Conservation (phyloP, 805 yeast genomes). For the Zygosaccharomyces bailii region DNA sequence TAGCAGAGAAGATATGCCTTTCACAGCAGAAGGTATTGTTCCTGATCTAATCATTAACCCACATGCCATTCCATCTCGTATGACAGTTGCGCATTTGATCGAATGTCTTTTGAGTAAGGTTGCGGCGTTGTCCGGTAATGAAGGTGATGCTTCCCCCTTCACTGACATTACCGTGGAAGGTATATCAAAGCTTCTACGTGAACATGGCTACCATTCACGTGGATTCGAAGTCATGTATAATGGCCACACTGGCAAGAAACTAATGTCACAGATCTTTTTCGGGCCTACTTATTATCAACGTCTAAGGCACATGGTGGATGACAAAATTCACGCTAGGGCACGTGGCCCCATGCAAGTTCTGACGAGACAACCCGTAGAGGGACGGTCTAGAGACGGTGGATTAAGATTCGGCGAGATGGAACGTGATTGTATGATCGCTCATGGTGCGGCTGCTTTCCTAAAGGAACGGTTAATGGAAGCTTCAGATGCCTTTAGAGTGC, state of each 20-base stretch:
- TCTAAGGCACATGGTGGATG: slow-evolving; percentile 98
- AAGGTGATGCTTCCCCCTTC: slow-evolving; percentile 99
- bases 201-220: slow-evolving; percentile 95
- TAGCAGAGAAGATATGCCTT: slow-evolving; percentile 98
- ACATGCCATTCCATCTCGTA: slow-evolving; percentile 99
- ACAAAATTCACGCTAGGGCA: slow-evolving; percentile 98
- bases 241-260: slow-evolving; percentile 97
- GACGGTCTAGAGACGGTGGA: slow-evolving; percentile 99
- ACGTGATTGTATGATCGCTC: slow-evolving; percentile 99
- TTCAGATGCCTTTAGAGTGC: slow-evolving; percentile 97
- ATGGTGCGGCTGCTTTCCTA: slow-evolving; percentile 97
- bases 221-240: slow-evolving; percentile 98
- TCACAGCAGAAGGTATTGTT: slow-evolving; percentile 89
- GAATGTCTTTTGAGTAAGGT: slow-evolving; percentile 96
- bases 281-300: slow-evolving; percentile 99
- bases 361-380: slow-evolving; percentile 98
- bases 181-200: slow-evolving; percentile 84
- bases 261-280: slow-evolving; percentile 97
- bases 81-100: slow-evolving; percentile 99
- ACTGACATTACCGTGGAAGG: slow-evolving; percentile 98
- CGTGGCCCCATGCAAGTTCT: slow-evolving; percentile 98
- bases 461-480: slow-evolving; percentile 98
- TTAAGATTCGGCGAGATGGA: slow-evolving; percentile 99
- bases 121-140: slow-evolving; percentile 89
- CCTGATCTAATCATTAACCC: slow-evolving; percentile 98